A percentile compares a stretch with the other conserved stretches of the same genome.
phyloP scores from a whole-genome alignment of 2,329 filamentous ascomycete genomes.

The Exophiala spinifera region DNA sequence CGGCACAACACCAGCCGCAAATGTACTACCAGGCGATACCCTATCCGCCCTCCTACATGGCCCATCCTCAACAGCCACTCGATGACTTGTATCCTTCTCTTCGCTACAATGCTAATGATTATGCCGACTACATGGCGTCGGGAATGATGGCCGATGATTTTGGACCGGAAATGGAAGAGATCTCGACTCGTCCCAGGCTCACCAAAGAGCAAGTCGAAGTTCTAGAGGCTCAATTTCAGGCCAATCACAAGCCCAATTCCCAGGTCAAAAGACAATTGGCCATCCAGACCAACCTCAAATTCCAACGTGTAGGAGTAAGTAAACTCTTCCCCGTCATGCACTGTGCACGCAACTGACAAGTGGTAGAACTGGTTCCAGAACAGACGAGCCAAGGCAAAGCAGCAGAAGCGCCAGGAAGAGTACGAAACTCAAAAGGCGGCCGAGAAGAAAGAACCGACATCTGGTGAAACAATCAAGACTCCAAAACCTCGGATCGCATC shows the following conservation, averaged over 20 bases:
- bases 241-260: slow-evolving; percentile 50
- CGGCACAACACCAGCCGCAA: slow-evolving; percentile 24
- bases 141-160: slow-evolving; percentile 42
- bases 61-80: slow-evolving; percentile 16
- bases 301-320: slow-evolving; percentile 50
- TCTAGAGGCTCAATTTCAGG: slow-evolving; percentile 49
- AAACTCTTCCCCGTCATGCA: background rate
- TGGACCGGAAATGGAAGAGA: slow-evolving; percentile 46
- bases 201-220: slow-evolving; percentile 53
- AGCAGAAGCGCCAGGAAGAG: slow-evolving; percentile 50
- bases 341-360: slow-evolving; percentile 10
- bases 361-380: slow-evolving; percentile 54
- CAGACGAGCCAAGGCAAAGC: slow-evolving; percentile 51
- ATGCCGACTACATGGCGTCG: slow-evolving; percentile 42
- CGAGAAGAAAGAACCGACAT: slow-evolving; percentile 2
- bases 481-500: slow-evolving; percentile 32
- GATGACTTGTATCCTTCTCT: slow-evolving; percentile 14
- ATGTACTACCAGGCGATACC: slow-evolving; percentile 22
- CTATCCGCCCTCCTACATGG: slow-evolving; percentile 13
- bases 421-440: slow-evolving; percentile 35
- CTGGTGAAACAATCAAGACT: slow-evolving; percentile 1
- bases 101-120: slow-evolving; percentile 32
- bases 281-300: slow-evolving; percentile 47
- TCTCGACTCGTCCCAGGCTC: slow-evolving; percentile 47
- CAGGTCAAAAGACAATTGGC: slow-evolving; percentile 50